Conservation (phyloP, 2,329 filamentous ascomycete species). For the Sporothrix phasma region DNA sequence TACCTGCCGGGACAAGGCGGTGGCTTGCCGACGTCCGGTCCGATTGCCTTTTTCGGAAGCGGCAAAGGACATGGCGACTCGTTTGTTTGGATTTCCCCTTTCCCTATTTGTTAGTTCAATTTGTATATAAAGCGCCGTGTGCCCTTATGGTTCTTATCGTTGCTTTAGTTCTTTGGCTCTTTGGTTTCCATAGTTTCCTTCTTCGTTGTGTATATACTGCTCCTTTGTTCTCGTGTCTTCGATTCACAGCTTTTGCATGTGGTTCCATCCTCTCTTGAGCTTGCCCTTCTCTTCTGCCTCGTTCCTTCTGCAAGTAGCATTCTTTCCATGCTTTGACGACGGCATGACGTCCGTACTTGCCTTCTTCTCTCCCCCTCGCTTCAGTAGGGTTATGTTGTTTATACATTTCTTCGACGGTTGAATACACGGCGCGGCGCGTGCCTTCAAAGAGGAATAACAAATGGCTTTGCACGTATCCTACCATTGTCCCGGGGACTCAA, state of each 20-base stretch:
- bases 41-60: neutral
- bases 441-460: too few relatives aligned
- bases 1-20: neutral
- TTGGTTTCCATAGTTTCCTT: neutral
- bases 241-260: neutral
- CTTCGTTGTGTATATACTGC: neutral
- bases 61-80: neutral
- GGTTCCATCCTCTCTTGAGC: neutral
- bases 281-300: neutral
- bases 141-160: neutral
- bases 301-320: neutral
- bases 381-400: neutral
- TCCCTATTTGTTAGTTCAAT: neutral
- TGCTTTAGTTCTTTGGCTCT: neutral
- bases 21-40: neutral
- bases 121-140: too few relatives aligned
- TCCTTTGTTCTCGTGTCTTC: neutral
- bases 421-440: too few relatives aligned
- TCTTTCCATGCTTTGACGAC: neutral
- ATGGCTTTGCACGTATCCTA: too few relatives aligned
- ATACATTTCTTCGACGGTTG: too few relatives aligned
- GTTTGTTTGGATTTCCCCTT: neutral
- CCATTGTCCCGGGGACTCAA: too few relatives aligned
- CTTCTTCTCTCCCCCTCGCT: neutral
- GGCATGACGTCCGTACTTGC: neutral